Base-by-base conservation (phyloP, 148 eudicot genomes). In the Cornus controversa region DNA sequence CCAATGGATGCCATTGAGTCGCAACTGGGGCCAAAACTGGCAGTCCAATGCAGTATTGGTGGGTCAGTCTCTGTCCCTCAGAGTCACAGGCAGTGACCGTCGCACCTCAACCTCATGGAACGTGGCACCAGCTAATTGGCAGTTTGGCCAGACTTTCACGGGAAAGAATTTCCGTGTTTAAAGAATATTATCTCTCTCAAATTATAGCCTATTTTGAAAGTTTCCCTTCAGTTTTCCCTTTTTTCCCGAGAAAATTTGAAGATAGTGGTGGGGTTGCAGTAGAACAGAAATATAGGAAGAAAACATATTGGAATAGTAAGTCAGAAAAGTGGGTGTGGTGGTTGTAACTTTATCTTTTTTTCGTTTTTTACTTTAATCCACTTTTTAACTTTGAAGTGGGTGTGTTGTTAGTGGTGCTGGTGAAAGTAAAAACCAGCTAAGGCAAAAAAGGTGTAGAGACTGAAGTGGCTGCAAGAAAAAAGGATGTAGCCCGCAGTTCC, bases 11-110 rank as follows among this genome's bases (percentile, higher is more conserved):
- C 22, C 79, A 45, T 75, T 87, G 86, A 87, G 88, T 71, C 88
- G 90, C 16, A 87, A 87, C 84, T 87, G 90, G 90, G 90, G 90
- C 15, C 90, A 87, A 34, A 87, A 87, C 23, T 87, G 90, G 90
- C 88, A 87, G 53, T 85, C 90, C 69, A 85, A 81, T 24, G 78
- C 86, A 0, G 66, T 76, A 10, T 85, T 87, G 1, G 75, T 76
- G 24, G 88, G 88, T 75, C 90, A 87, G 80, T 81, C 90, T 28
- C 23, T 87, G 71, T 87, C 90, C 10, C 85, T 87, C 24, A 70
- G 88, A 26, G 88, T 87, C 77, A 85, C 81, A 0, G 81, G 67
- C 75, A 79, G 90, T 54, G 90, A 87, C 81, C 86, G 66, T 15
- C 88, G 90, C 77, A 42, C 84, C 60, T 82, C 86, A 31, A 85